Evolutionary conservation across 2,329 filamentous ascomycete genomes (phyloP).

Genomic region (Pseudofabraea citricarpa): DNA sequence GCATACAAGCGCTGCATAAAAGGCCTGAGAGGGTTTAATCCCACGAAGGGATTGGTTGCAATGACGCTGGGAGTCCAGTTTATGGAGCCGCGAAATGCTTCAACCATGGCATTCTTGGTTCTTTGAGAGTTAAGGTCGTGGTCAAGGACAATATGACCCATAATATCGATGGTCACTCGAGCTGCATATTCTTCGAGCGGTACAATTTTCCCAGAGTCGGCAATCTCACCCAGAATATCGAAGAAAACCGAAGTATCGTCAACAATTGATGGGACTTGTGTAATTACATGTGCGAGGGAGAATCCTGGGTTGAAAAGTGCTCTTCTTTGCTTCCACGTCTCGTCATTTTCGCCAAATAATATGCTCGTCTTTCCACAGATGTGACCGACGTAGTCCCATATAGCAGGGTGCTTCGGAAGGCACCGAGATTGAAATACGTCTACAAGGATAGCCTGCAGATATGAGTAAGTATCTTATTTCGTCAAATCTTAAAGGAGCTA

Average conservation of each 20-base stretch:
- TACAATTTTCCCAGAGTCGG: slow-evolving; percentile 2
- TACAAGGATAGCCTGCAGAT: neutral
- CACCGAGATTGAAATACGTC: slow-evolving; percentile 1
- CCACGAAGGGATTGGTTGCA: neutral
- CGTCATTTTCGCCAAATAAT: slow-evolving; percentile 1
- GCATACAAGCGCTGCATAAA: slow-evolving; percentile 1
- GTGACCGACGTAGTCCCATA: neutral
- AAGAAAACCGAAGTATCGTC: slow-evolving; percentile 6
- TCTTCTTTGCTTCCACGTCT: slow-evolving; percentile 5
- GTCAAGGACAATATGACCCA: slow-evolving; percentile 7
- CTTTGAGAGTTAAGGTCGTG: slow-evolving; percentile 6
- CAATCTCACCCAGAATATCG: neutral
- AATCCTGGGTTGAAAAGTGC: slow-evolving; percentile 11
- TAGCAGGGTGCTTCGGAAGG: neutral
- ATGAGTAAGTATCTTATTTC: neutral
- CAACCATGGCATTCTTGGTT: slow-evolving; percentile 3
- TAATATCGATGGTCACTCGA: slow-evolving; percentile 9
- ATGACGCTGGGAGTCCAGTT: slow-evolving; percentile 1
- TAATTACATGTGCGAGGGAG: slow-evolving; percentile 3
- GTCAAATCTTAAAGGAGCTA: neutral
- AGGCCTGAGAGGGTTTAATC: slow-evolving; percentile 3
- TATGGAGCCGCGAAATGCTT: neutral
- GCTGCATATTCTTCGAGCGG: slow-evolving; percentile 3
- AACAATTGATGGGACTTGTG: slow-evolving; percentile 5
- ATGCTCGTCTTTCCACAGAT: slow-evolving; percentile 2